Conservation (phyloP, 176 grass and related monocot species). For the Ananas comosus region DNA sequence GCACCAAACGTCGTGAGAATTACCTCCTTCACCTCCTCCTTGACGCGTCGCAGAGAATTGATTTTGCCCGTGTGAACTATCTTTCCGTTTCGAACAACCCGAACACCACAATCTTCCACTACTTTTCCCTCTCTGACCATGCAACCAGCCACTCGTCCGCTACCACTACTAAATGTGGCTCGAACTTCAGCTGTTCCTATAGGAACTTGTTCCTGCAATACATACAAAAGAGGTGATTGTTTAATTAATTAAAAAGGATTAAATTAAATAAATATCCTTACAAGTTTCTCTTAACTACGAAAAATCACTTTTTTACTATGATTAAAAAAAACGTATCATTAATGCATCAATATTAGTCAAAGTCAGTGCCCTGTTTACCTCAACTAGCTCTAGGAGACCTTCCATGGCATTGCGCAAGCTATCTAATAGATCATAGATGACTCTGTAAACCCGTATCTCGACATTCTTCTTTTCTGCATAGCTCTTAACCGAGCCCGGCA, state of each 20-base stretch:
- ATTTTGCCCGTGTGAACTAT: conserved; percentile 56
- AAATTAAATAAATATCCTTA: too few relatives aligned
- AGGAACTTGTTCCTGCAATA: conserved; percentile 69
- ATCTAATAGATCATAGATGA: conserved; percentile 95
- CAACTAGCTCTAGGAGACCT: conserved; percentile 81
- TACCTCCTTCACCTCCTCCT: conserved; percentile 99
- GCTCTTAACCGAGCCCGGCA: conserved; percentile 68
- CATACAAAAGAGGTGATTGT: not conserved
- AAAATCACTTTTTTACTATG: too few relatives aligned
- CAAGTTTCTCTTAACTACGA: too few relatives aligned
- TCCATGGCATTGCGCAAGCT: conserved; percentile 95
- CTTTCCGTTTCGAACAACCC: conserved; percentile 68
- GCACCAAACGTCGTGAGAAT: not conserved
- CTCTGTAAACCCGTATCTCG: conserved; percentile 80
- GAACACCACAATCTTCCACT: conserved; percentile 59
- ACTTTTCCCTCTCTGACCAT: conserved; percentile 80
- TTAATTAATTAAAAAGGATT: too few relatives aligned
- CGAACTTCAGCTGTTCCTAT: conserved; percentile 76
- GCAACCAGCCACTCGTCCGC: conserved; percentile 86
- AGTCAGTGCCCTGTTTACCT: conserved; percentile 38
- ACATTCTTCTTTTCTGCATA: conserved; percentile 89
- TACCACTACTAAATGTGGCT: conserved; percentile 91
- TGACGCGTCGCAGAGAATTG: conserved; percentile 80
- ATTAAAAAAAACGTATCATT: too few relatives aligned
- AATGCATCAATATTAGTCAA: too few relatives aligned